phyloP scores from a whole-genome alignment of 306 rosid genomes.

The Vicia villosa region DNA sequence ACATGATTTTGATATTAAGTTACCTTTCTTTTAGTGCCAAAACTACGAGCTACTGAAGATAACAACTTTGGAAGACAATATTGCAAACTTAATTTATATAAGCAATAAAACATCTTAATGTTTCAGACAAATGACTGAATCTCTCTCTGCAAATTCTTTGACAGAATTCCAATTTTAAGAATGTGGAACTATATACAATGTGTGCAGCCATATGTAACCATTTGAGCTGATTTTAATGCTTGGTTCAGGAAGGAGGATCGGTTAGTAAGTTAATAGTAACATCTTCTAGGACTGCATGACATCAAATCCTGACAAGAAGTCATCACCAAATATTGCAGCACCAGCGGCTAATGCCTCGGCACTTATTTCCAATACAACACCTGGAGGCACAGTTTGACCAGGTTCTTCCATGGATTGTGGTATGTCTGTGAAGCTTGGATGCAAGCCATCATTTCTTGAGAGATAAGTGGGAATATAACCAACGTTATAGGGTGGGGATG shows the following conservation, averaged over 20 bases:
- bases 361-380: slow-evolving; percentile 63
- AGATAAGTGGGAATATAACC: slow-evolving; percentile 63
- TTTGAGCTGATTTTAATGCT: slow-evolving; percentile 32
- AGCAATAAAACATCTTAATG: neutral
- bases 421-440: slow-evolving; percentile 49
- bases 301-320: slow-evolving; percentile 72
- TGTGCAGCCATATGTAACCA: too few relatives aligned
- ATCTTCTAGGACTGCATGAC: slow-evolving; percentile 52
- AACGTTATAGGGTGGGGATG: slow-evolving; percentile 59
- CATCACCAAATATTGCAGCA: slow-evolving; percentile 82
- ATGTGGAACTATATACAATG: slow-evolving; percentile 22
- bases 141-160: neutral
- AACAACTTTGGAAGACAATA: neutral
- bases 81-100: slow-evolving; percentile 3
- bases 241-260: slow-evolving; percentile 55
- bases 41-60: slow-evolving; percentile 7
- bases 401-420: slow-evolving; percentile 48
- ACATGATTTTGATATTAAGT: slow-evolving; percentile 11
- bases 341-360: slow-evolving; percentile 89
- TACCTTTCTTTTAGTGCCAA: neutral
- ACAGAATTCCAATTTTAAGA: neutral
- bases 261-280: slow-evolving; percentile 41
- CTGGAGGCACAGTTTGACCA: slow-evolving; percentile 42
- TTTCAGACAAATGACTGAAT: slow-evolving; percentile 6
- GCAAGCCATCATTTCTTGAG: slow-evolving; percentile 47